Percentiles rank a stretch among this genome's conserved stretches.
These are phyloP conservation scores for Ascoidea tarda DNA, from an alignment of 805 yeast genomes.

Conservation along the genomic window DNA sequence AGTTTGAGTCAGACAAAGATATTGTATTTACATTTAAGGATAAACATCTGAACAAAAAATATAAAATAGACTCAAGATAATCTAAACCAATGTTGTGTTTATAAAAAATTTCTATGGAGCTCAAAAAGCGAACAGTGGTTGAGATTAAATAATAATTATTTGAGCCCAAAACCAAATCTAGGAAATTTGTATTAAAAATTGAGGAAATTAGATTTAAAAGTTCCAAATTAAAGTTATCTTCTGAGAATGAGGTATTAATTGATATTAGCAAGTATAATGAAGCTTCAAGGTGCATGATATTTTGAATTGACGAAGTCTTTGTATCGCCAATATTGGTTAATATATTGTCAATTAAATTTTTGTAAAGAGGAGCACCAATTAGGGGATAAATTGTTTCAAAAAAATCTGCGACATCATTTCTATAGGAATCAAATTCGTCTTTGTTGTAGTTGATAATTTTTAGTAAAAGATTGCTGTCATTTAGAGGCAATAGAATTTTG, in stretches of 20 bases:
- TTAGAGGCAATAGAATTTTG: slow-evolving; percentile 34
- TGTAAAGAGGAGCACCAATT: slow-evolving; percentile 38
- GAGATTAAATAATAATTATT: slow-evolving; percentile 20
- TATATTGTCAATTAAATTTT: slow-evolving; percentile 25
- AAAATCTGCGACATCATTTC: slow-evolving; percentile 67
- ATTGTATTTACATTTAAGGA: slow-evolving; percentile 10
- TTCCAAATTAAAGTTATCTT: slow-evolving; percentile 16
- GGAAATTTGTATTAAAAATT: slow-evolving; percentile 18
- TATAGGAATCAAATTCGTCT: slow-evolving; percentile 51
- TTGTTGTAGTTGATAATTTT: slow-evolving; percentile 14
- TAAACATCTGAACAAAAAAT: slow-evolving; percentile 34
- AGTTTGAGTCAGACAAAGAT: not conserved
- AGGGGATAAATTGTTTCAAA: slow-evolving; percentile 59
- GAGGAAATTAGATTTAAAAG: slow-evolving; percentile 12
- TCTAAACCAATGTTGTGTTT: slow-evolving; percentile 26
- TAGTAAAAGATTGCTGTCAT: slow-evolving; percentile 15
- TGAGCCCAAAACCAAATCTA: slow-evolving; percentile 12
- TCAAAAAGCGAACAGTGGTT: slow-evolving; percentile 42
- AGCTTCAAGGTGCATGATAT: slow-evolving; percentile 37
- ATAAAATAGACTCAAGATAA: slow-evolving; percentile 37
- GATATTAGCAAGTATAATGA: slow-evolving; percentile 44
- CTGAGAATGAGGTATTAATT: slow-evolving; percentile 24
- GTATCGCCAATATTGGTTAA: slow-evolving; percentile 12
- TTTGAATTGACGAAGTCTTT: slow-evolving; percentile 1
- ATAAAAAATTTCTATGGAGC: slow-evolving; percentile 48